Evolutionary conservation across 2,329 filamentous ascomycete species (phyloP), one percentile per base, ranked within the genome.

Genomic region (Hymenoscyphus salicellus): DNA sequence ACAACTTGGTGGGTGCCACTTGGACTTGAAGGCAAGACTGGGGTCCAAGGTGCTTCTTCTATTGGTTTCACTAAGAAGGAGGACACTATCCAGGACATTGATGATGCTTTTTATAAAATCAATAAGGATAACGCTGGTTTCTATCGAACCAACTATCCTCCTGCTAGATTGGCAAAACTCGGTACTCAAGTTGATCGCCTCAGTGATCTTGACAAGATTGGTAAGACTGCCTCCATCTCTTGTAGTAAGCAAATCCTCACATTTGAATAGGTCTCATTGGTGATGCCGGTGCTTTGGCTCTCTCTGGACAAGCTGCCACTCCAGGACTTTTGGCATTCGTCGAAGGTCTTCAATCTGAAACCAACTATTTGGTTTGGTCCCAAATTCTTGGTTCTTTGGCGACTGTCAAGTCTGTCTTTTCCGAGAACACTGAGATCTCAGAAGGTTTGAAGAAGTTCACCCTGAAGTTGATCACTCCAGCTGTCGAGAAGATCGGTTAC

Each of bases 1-100:
- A 97, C 93, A 2, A 88, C 87, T 23, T 99, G 95, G 95, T 99
- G 95, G 94, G 86, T 98, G 66, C 95, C 95, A 17, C 84, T 99
- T 36, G 90, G 90, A 16, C 82, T 99, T 32, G 90, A 93, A 76
- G 90, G 92, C 61, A 92, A 92, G 72, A 80, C 83, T 43, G 83
- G 89, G 26, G 80, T 88, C 36, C 79, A 86, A 38, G 86, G 84
- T 7, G 81, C 89, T 61, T 81, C 89, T 64, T 81, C 85, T 23
- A 81, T 89, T 43, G 88, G 91, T 60, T 81, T 99, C 55, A 90
- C 88, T 0, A 81, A 84, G 63, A 97, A 92, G 79, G 84, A 91
- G 71, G 88, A 92, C 63, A 93, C 87, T 14, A 85, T 98, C 64
- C 83, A 84, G 58, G 88, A 89, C 66, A 81, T 96, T 64, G 86